Base-by-base conservation (phyloP, 345 rosid genomes). In the Eutrema heterophyllum region DNA sequence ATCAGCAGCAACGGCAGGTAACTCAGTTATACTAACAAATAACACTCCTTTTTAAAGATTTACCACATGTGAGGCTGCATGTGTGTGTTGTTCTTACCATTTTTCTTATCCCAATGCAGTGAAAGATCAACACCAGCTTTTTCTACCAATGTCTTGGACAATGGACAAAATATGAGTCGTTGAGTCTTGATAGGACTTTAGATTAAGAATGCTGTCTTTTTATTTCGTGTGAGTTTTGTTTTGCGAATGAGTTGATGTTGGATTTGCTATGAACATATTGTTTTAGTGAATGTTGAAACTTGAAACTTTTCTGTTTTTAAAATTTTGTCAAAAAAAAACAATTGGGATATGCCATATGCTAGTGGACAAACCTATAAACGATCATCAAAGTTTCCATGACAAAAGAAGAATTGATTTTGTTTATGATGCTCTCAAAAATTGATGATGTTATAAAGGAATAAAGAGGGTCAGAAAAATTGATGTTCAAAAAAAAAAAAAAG, bases 1-100 rank as follows among this genome's bases (percentile, higher is more conserved):
- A 90, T 74, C 98, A 86, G 87, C 80, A 76, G 71, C 78, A 74
- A 49, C 78, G 59, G 13, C 69, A 68, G 74, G 73, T 76, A 68
- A 58, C 10, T 10, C 38, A 32, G 30, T 50, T 5, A 0, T 21
- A 39, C 53, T 49, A 14, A 33, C 48, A 50, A 3, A 24, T 32
- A 24, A 21, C 4, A 18, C 6, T 49, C 8, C 8, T 33, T 11
- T 4, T 21, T 54, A 7, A 50, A 50, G 54, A 59, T 52, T 24
- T 27, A 8, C 55, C 24, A 59, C 21, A 6, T 30, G 54, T 51
- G 41, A 52, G 15, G 26, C 9, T 29, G 14, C n/a, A 40, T 9
- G 24, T 35, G 9, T 13, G 45, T 21, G 24, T 21, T 50, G 4
- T 50, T 59, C 67, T 52, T 32, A 67, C 29, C 13, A 9, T 33